Evolutionary conservation across 768 basidiomycete genomes (phyloP).

Genomic region (Pleurotus citrinopileatus): DNA sequence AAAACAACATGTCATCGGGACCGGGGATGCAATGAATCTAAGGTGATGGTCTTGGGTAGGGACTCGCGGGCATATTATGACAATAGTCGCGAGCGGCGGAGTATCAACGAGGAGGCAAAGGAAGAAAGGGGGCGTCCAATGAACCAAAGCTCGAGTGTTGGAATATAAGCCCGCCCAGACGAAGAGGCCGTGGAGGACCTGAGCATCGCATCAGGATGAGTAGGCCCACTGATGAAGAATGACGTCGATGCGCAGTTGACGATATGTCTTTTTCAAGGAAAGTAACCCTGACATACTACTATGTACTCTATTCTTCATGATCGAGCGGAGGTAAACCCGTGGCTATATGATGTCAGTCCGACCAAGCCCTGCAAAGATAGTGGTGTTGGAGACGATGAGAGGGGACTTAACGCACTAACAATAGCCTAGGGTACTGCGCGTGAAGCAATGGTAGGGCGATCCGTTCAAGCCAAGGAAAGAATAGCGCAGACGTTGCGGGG

Average conservation of each 20-base stretch:
- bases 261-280: not conserved
- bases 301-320: not conserved
- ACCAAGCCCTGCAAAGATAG: conserved; percentile 1
- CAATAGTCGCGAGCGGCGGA: no score
- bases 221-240: not conserved
- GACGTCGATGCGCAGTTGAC: conserved; percentile 6
- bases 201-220: not conserved
- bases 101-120: no score
- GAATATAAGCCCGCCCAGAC: no score
- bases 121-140: not conserved
- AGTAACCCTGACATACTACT: not conserved
- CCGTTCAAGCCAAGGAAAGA: not conserved
- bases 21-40: no score
- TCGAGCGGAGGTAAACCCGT: conserved; percentile 5
- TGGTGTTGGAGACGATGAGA: not conserved
- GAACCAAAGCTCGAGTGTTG: no score
- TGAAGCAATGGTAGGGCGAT: no score
- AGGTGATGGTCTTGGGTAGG: no score
- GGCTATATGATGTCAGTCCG: conserved; percentile 5
- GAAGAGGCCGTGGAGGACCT: conserved; percentile 2
- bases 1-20: no score
- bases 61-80: no score
- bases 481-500: not conserved
- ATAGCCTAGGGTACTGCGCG: not conserved
- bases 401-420: not conserved